phyloP scores from a whole-genome alignment of 208 protist genomes.

The Leishmania tarentolae region DNA sequence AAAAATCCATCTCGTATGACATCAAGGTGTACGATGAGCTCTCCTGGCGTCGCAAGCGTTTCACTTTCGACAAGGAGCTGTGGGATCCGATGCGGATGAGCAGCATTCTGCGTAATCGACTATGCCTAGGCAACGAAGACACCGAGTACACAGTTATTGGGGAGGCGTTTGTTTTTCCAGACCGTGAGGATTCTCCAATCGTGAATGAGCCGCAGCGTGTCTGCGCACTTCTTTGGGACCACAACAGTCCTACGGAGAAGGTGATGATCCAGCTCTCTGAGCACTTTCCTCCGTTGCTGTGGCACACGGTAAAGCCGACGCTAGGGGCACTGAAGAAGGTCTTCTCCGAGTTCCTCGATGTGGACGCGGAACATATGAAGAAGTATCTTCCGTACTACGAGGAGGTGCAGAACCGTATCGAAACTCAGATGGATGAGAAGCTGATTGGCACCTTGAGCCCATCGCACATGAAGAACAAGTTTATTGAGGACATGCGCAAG shows the following conservation, averaged over 20 bases:
- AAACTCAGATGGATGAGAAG: slow-evolving; percentile 75
- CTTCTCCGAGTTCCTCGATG: slow-evolving; percentile 90
- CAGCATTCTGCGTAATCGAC: slow-evolving; percentile 68
- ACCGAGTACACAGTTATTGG: slow-evolving; percentile 93
- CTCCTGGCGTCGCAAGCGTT: slow-evolving; percentile 73
- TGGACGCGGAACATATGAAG: slow-evolving; percentile 91
- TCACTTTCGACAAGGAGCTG: slow-evolving; percentile 81
- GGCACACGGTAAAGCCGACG: slow-evolving; percentile 87
- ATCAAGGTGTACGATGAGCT: slow-evolving; percentile 90
- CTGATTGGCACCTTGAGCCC: slow-evolving; percentile 75
- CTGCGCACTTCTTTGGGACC: slow-evolving; percentile 89
- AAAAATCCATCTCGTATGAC: slow-evolving; percentile 85
- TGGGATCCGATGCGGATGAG: slow-evolving; percentile 87
- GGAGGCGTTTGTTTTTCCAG: slow-evolving; percentile 91
- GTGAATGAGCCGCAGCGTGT: slow-evolving; percentile 84
- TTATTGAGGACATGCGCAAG: slow-evolving; percentile 89
- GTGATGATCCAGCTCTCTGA: slow-evolving; percentile 89
- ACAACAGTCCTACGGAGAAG: slow-evolving; percentile 89
- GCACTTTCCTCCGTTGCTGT: slow-evolving; percentile 90
- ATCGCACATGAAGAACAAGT: slow-evolving; percentile 82
- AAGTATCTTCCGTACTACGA: slow-evolving; percentile 91
- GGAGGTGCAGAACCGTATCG: slow-evolving; percentile 78
- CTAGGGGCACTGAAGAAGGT: slow-evolving; percentile 76
- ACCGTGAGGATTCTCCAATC: slow-evolving; percentile 88
- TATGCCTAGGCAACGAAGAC: slow-evolving; percentile 81